These are phyloP conservation scores for Chromosphaera perkinsii DNA, from an alignment of 208 protist species.

Conservation along the genomic window DNA sequence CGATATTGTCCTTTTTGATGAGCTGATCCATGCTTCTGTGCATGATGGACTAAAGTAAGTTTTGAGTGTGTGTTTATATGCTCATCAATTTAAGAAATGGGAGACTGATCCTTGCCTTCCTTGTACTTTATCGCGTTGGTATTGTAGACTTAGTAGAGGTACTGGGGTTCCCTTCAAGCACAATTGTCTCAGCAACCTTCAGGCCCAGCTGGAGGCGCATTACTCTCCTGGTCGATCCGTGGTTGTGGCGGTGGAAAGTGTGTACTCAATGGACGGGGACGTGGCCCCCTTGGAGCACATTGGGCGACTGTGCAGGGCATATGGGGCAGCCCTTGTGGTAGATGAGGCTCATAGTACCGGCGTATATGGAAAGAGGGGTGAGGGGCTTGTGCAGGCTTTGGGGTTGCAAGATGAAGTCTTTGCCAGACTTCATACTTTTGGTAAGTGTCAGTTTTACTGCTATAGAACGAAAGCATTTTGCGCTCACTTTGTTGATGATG, in stretches of 20 bases:
- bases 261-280: conserved; percentile 35
- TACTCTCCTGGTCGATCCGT: background rate
- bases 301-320: background rate
- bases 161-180: background rate
- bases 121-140: too few species aligned
- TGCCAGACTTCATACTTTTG: conserved; percentile 23
- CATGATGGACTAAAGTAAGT: conserved; percentile 3
- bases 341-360: conserved; percentile 2
- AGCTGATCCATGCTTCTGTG: background rate
- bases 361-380: background rate
- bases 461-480: too few species aligned
- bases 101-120: too few species aligned
- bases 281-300: conserved; percentile 18
- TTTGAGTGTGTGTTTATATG: too few species aligned
- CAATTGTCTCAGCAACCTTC: background rate
- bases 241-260: conserved; percentile 20
- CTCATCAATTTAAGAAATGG: too few species aligned
- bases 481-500: too few species aligned
- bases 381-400: background rate
- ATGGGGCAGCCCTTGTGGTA: background rate
- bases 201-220: background rate
- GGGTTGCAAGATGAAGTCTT: conserved; percentile 17
- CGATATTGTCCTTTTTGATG: background rate
- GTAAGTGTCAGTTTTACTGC: too few species aligned
- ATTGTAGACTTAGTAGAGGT: background rate